phyloP scores from a whole-genome alignment of 2,329 filamentous ascomycete species.

The Fusarium sp. region DNA sequence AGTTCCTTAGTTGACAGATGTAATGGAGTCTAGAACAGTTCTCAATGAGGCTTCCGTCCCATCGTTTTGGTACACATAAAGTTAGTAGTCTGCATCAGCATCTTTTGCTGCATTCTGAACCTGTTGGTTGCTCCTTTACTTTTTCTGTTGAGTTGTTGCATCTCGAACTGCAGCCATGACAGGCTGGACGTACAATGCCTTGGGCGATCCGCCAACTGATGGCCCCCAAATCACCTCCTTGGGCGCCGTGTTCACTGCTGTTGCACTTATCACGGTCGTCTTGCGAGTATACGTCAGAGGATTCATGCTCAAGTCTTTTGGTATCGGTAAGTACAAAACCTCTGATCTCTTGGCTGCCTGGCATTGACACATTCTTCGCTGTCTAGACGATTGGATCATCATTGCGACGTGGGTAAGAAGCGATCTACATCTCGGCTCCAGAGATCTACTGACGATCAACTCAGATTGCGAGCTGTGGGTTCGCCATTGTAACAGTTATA shows the following conservation, averaged over 20 bases:
- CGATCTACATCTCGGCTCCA: not conserved
- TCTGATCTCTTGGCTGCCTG: too few species aligned
- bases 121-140: not conserved
- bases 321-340: conserved; percentile 18
- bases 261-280: conserved; percentile 17
- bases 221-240: conserved; percentile 32
- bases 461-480: conserved; percentile 54
- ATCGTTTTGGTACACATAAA: not conserved
- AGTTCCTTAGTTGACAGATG: not conserved
- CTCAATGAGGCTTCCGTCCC: not conserved
- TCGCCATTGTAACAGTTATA: conserved; percentile 54
- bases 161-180: conserved; percentile 19
- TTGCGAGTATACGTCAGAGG: conserved; percentile 32
- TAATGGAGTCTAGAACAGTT: not conserved
- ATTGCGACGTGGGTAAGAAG: conserved; percentile 35
- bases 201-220: conserved; percentile 21
- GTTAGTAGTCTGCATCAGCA: not conserved
- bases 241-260: conserved; percentile 19
- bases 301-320: conserved; percentile 34
- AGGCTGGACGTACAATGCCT: conserved; percentile 36
- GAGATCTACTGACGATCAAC: conserved; percentile 6
- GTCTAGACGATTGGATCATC: conserved; percentile 42
- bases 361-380: not conserved
- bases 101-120: not conserved
- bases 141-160: not conserved